Evolutionary conservation across 345 rosid species (phyloP).

Genomic region (Citropsis articulata): DNA sequence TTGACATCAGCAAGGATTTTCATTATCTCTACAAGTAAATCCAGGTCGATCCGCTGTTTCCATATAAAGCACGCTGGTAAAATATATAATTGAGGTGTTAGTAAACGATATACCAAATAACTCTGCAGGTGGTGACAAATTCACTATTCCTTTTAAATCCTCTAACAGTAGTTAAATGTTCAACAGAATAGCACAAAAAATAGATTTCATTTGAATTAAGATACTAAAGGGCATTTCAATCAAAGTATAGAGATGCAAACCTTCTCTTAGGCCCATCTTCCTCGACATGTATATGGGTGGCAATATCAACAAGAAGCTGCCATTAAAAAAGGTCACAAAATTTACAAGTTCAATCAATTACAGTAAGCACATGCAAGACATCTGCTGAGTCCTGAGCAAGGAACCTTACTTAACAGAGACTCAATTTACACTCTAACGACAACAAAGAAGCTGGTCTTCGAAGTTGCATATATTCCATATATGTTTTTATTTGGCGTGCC

Average conservation of each 20-base stretch:
- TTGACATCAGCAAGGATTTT: conserved; percentile 75
- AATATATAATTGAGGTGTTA: conserved; percentile 7
- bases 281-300: conserved; percentile 68
- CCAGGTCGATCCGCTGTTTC: conserved; percentile 98
- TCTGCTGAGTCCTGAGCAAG: background rate
- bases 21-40: conserved; percentile 77
- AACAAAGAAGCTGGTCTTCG: background rate
- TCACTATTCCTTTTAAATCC: background rate
- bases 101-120: background rate
- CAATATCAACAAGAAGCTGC: conserved; percentile 87
- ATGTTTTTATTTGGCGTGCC: background rate
- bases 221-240: conserved; percentile 6
- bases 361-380: background rate
- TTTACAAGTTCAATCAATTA: background rate
- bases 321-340: conserved; percentile 14
- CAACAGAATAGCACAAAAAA: background rate
- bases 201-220: background rate
- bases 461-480: background rate
- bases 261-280: conserved; percentile 89
- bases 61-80: conserved; percentile 69
- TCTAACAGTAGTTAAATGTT: background rate
- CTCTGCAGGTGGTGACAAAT: background rate
- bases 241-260: conserved; percentile 30
- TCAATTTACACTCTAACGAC: background rate
- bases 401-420: background rate